Evolutionary conservation across 2,329 filamentous ascomycete species (phyloP), one percentile per base, ranked within the genome.

Genomic region (Sporothrix variecibatus): DNA sequence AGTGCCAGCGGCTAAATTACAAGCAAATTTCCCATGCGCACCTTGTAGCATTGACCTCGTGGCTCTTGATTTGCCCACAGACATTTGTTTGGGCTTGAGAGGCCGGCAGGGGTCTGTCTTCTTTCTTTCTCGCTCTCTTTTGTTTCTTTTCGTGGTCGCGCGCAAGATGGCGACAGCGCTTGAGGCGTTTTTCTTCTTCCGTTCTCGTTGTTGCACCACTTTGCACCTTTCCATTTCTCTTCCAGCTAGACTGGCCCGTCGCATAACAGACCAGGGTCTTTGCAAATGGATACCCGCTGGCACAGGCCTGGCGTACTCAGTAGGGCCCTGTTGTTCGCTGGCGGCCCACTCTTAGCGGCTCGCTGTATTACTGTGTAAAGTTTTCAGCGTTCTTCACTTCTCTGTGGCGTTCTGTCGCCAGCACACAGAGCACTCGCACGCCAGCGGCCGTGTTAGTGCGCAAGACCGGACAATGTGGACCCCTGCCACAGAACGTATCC

Each of bases 1-100:
- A 8, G 28, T n/a, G 26, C 11, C 20, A 49, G 68, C 68, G 68
- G 40, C 68, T 49, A 70, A 70, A 40, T 28, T n/a, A 6, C 28
- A 38, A 4, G 11, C 49, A 40, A 70, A 40, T 56, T 20, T 26
- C 15, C 40, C n/a, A 23, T 8, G 11, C 12, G 11, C 31, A 15
- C 34, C 65, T 15, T 23, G 67, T 69, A 69, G 64, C 67, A 38
- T 51, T 51, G 46, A 69, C 67, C 43, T 67, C 20, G n/a, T 20
- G 7, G 7, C 20, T 34, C 15, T 38, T 69, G 67, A 69, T 69
- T 69, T 69, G 67, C 46, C 46, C 67, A 69, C 67, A 69, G 67
- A 53, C 67, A 20, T 69, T 31, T 69, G 67, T 53, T 69, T 69
- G 67, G 67, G 67, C 56, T 69, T 69, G 28, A 69, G 46, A 68